A percentile compares a stretch with the other conserved stretches of the same genome.
These are phyloP conservation scores for Penicillium janthinellum DNA, from an alignment of 2,329 filamentous ascomycete species.

Conservation along the genomic window DNA sequence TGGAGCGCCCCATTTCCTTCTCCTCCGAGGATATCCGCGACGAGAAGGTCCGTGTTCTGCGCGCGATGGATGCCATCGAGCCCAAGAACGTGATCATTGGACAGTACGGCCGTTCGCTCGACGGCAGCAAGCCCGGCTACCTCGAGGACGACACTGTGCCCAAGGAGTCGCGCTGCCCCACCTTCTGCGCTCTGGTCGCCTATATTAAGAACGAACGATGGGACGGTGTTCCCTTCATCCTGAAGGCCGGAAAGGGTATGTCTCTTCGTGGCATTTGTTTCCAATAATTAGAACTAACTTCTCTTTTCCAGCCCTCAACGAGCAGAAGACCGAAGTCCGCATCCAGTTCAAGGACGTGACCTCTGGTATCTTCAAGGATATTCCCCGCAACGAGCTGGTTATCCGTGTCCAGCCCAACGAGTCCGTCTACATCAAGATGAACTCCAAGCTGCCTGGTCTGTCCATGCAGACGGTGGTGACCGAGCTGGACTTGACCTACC, in stretches of 20 bases:
- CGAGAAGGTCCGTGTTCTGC: conserved; percentile 93
- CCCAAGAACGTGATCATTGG: conserved; percentile 99
- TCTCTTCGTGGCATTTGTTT: neutral
- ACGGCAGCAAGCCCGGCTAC: conserved; percentile 95
- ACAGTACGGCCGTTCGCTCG: conserved; percentile 94
- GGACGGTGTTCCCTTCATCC: conserved; percentile 98
- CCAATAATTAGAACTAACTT: conserved; percentile 18
- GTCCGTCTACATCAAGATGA: conserved; percentile 99
- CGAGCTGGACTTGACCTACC: conserved; percentile 96
- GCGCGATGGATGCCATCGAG: conserved; percentile 90
- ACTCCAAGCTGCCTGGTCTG: conserved; percentile 96
- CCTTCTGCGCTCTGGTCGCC: conserved; percentile 94
- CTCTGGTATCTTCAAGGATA: conserved; percentile 99
- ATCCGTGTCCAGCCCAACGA: conserved; percentile 99
- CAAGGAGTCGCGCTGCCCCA: conserved; percentile 95
- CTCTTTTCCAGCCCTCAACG: conserved; percentile 72
- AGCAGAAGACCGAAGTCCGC: conserved; percentile 99
- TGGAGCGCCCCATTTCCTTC: conserved; percentile 98
- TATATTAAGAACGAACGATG: conserved; percentile 99
- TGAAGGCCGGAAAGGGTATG: conserved; percentile 89
- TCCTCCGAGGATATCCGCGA: conserved; percentile 97
- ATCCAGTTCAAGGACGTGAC: conserved; percentile 99
- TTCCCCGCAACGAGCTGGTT: conserved; percentile 97
- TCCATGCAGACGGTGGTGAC: conserved; percentile 99
- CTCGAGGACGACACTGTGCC: conserved; percentile 99